Evolutionary conservation across 768 basidiomycete species (phyloP), one percentile per base, ranked within the genome.

Genomic region (Hemileccinum rubropunctum): DNA sequence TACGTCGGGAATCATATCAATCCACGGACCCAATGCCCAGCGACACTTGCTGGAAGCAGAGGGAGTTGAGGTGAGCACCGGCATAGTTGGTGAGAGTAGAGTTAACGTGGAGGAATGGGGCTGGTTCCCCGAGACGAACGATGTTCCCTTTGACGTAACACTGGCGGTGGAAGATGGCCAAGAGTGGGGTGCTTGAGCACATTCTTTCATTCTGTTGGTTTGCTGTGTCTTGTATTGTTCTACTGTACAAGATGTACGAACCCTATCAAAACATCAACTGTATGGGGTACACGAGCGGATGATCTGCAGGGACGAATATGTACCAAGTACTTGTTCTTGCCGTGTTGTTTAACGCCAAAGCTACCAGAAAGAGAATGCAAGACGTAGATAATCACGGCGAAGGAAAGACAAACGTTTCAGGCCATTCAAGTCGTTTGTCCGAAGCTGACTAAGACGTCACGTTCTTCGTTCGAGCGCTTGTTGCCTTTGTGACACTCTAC

Each of bases 321-420:
- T 23, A 23, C 23, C 23, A 23, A 23, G 23, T 12, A 33, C 33
- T 75, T 48, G 10, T 43, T 86, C 57, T 86, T 51, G 83, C 83
- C 81, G 75, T 66, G 78, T 76, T 59, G 83, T 86, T 86, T 86
- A 86, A 83, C 84, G 76, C 70, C 78, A 65, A 66, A 70, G 75
- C 79, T 71, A 72, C 71, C 71, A 54, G 42, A 42, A 58, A 40
- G 51, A 54, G 69, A 27, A 40, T 56, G 73, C 76, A 74, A 70
- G 75, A 74, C 76, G 81, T 81, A 78, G 83, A 85, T 85, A 82
- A 72, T 74, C 76, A 63, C 75, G 81, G 82, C 79, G 47, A 50
- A 42, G 47, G 23, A 21, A 23, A 42, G 41, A 42, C 8, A 39
- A 30, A 27, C 26, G 9, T 36, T 11, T 10, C 20, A 14, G 28